Evolutionary conservation across 345 rosid genomes (phyloP), one percentile per base, ranked within the genome.

Genomic region (Turritis glabra): DNA sequence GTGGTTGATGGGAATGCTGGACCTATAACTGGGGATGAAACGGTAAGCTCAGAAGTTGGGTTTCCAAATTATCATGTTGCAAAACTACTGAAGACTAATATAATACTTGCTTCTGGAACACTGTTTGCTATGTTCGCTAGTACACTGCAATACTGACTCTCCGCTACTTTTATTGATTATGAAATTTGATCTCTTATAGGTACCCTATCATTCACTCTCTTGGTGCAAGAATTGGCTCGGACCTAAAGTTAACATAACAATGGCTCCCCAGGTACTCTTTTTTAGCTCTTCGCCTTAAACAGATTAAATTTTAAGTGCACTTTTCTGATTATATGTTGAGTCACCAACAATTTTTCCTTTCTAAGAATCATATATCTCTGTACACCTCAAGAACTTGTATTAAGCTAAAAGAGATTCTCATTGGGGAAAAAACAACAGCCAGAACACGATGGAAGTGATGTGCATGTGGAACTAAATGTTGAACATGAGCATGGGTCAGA

Each of bases 161-260:
- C 38, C 25, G 3, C 21, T 14, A 71, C 8, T 57, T 37, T 21
- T 51, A 59, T 53, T 58, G 54, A 40, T 29, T 21, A n/a, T 73
- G 8, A 60, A 44, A 17, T 8, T 8, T 67, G 43, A 40, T 64
- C 22, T 53, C 55, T 68, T 69, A 33, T 85, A 92, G 99, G 99
- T 92, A 47, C 88, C 99, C 1, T 95, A 95, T 73, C 88, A 90
- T 83, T 95, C 99, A 78, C 90, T 95, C 67, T 89, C 99, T 73
- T 89, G 92, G 84, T 95, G 99, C 85, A 95, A 95, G 86, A 86
- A 81, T 80, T 95, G 97, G 99, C 93, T 95, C 27, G 99, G 99
- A 57, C 81, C 89, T 53, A 84, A 76, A 77, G 97, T 92, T 44
- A 95, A 95, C 79, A 81, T 92, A 82, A 95, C 97, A 57, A 90